phyloP scores from a whole-genome alignment of 306 rosid genomes.

The Pyrus communis region DNA sequence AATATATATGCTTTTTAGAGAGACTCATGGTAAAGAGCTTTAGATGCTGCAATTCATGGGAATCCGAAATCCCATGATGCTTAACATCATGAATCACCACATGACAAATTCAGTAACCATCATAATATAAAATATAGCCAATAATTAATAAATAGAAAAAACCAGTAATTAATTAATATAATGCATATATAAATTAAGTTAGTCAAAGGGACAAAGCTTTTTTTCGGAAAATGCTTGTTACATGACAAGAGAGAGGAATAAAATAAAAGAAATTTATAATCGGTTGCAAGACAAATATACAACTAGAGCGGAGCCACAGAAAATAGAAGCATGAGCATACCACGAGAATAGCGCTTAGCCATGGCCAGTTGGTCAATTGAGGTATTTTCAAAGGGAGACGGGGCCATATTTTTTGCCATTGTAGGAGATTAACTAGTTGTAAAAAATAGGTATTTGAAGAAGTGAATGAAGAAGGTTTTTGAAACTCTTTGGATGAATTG shows the following conservation, averaged over 20 bases:
- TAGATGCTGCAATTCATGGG: not conserved
- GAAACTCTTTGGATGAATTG: conserved; percentile 27
- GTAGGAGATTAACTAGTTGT: not conserved
- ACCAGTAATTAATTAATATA: no score
- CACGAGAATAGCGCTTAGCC: conserved; percentile 76
- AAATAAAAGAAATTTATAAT: not conserved
- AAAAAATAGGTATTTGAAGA: not conserved
- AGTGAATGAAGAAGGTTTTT: not conserved
- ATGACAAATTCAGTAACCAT: not conserved
- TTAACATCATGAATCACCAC: conserved; percentile 10
- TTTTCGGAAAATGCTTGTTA: no score
- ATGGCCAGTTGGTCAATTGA: conserved; percentile 72
- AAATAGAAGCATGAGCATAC: conserved; percentile 24
- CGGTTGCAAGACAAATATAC: no score
- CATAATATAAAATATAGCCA: not conserved
- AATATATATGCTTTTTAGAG: not conserved
- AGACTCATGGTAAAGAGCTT: conserved; percentile 3
- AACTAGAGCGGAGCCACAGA: not conserved
- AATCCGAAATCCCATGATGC: not conserved
- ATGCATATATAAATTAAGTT: not conserved
- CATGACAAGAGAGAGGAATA: not conserved
- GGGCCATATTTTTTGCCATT: conserved; percentile 60
- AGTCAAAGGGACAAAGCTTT: not conserved
- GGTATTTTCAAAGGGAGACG: conserved; percentile 51
- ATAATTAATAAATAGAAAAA: not conserved